phyloP scores from a whole-genome alignment of 2,329 filamentous ascomycete species.

The Coniochaeta hoffmannii region DNA sequence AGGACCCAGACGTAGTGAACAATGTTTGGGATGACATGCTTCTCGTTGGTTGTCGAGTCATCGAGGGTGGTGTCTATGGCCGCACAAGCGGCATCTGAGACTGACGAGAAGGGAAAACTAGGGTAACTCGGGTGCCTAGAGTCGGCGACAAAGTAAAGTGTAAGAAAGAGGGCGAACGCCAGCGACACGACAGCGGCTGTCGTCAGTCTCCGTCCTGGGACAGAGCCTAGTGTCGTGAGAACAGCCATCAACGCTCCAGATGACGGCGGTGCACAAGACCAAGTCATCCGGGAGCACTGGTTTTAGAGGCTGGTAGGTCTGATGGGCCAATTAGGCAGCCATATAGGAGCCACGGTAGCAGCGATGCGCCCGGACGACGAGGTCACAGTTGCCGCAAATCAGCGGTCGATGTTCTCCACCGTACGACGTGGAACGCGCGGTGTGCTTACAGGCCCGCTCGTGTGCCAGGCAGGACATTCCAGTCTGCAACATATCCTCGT shows the following conservation, averaged over 20 bases:
- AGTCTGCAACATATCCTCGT: too few relatives aligned
- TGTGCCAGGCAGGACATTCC: too few relatives aligned
- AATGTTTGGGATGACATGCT: slow-evolving; percentile 14
- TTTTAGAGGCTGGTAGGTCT: neutral
- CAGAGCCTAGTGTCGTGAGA: neutral
- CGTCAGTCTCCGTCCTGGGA: neutral
- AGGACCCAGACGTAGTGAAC: slow-evolving; percentile 20
- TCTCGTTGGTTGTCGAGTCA: neutral
- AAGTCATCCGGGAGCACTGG: neutral
- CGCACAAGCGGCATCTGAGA: neutral
- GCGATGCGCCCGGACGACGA: too few relatives aligned
- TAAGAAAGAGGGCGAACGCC: neutral
- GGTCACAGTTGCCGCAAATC: too few relatives aligned
- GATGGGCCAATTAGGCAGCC: neutral
- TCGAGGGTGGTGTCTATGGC: neutral
- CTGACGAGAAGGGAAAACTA: neutral
- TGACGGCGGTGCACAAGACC: neutral
- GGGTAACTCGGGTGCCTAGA: neutral
- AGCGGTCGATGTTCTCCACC: too few relatives aligned
- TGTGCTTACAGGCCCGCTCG: too few relatives aligned
- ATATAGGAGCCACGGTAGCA: neutral
- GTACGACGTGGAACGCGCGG: too few relatives aligned
- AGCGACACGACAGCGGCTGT: neutral
- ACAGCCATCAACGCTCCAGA: neutral
- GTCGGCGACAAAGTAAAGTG: neutral